These are phyloP conservation scores for Penicillium griseofulvum DNA, from an alignment of 2,329 filamentous ascomycete species.

Conservation along the genomic window DNA sequence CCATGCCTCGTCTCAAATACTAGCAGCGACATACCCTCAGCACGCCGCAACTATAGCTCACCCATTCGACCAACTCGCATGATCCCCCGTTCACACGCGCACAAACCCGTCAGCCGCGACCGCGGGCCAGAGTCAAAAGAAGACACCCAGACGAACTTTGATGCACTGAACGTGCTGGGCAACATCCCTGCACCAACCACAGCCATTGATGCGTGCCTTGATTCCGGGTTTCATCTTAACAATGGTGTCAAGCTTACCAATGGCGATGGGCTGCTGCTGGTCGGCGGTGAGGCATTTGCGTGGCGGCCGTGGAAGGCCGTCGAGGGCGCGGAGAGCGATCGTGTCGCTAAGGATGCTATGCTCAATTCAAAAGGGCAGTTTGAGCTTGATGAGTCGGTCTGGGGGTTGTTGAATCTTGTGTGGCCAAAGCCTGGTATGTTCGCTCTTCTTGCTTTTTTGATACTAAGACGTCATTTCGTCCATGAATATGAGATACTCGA, in stretches of 20 bases:
- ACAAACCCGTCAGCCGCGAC: constrained; percentile 49
- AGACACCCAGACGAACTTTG: constrained; percentile 69
- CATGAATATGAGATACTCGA: neutral
- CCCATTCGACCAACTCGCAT: constrained; percentile 30
- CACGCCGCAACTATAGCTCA: constrained; percentile 27
- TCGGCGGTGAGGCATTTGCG: constrained; percentile 81
- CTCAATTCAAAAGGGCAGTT: constrained; percentile 77
- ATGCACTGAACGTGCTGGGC: constrained; percentile 72
- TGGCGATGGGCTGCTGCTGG: constrained; percentile 71
- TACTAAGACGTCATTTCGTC: constrained; percentile 1
- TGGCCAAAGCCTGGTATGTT: constrained; percentile 84
- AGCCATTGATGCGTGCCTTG: constrained; percentile 75
- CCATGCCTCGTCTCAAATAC: constrained; percentile 4
- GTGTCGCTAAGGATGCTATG: constrained; percentile 47
- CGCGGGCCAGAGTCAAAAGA: constrained; percentile 61
- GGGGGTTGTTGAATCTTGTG: constrained; percentile 72
- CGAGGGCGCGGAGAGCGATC: constrained; percentile 34
- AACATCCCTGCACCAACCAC: constrained; percentile 75
- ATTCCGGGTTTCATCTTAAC: constrained; percentile 82
- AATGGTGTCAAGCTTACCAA: constrained; percentile 70
- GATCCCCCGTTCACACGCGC: constrained; percentile 32
- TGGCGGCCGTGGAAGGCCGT: constrained; percentile 76
- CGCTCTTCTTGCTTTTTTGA: constrained; percentile 5
- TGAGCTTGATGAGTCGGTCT: constrained; percentile 67
- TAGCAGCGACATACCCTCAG: constrained; percentile 4